phyloP scores from a whole-genome alignment of 78 protist species.

The Protostelium mycophagum region DNA sequence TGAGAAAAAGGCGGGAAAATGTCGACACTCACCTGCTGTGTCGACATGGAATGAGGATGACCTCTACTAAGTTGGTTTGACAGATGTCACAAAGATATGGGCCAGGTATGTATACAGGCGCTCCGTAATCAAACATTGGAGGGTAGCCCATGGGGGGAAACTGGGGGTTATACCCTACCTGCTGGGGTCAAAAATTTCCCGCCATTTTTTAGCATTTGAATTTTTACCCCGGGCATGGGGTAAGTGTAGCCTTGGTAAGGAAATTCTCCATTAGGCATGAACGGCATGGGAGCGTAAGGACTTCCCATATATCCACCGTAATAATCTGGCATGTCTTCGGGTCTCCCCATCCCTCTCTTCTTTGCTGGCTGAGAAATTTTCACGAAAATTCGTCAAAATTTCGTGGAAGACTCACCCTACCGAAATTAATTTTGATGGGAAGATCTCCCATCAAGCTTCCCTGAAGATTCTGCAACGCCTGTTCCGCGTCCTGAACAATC shows the following conservation, averaged over 20 bases:
- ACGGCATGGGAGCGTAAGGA: not conserved
- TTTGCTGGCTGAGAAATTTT: not conserved
- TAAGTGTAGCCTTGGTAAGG: not conserved
- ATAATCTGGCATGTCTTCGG: not conserved
- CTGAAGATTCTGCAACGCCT: not conserved
- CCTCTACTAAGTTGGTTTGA: not conserved
- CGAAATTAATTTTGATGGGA: not conserved
- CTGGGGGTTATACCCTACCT: not conserved
- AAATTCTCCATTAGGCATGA: not conserved
- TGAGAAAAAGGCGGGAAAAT: not conserved
- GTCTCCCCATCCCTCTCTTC: not conserved
- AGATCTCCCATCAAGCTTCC: not conserved
- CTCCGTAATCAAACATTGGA: not conserved
- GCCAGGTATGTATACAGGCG: too few relatives aligned
- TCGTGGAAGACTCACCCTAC: not conserved
- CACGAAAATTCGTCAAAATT: not conserved
- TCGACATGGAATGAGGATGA: not conserved
- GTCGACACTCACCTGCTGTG: not conserved
- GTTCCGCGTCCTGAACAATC: not conserved
- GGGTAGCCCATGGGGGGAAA: not conserved
- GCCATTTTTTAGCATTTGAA: too few relatives aligned
- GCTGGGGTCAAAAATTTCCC: not conserved
- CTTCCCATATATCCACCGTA: not conserved
- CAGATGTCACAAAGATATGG: not conserved
- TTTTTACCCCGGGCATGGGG: too few relatives aligned